Evolutionary conservation across 805 yeast species (phyloP).

Genomic region (Candida ipomoeae): DNA sequence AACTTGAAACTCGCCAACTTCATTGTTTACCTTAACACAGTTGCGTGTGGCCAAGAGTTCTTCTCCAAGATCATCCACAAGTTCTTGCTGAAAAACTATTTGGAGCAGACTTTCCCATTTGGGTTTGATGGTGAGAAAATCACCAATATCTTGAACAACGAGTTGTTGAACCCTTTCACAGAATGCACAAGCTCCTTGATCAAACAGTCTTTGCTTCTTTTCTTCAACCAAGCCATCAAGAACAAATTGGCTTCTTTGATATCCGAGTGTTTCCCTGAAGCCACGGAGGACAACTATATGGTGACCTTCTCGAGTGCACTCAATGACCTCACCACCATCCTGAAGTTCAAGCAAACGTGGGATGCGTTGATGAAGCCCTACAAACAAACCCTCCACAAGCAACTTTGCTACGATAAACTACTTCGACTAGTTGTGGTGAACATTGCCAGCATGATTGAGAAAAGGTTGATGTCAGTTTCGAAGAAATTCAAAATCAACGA

Average conservation of each 20-base stretch:
- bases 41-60: constrained; percentile 59
- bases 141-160: constrained; percentile 25
- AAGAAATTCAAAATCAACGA: constrained; percentile 62
- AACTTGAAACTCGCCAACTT: constrained; percentile 52
- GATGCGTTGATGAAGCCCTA: constrained; percentile 61
- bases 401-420: constrained; percentile 47
- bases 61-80: constrained; percentile 50
- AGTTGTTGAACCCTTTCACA: constrained; percentile 29
- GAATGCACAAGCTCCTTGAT: constrained; percentile 28
- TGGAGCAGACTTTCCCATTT: constrained; percentile 30
- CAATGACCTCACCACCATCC: constrained; percentile 33
- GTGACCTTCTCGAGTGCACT: constrained; percentile 25
- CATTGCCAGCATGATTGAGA: constrained; percentile 20
- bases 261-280: constrained; percentile 40
- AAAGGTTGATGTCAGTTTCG: constrained; percentile 61
- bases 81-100: constrained; percentile 23
- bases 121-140: constrained; percentile 35
- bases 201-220: constrained; percentile 37
- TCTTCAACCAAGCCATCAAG: constrained; percentile 48
- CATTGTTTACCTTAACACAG: constrained; percentile 66
- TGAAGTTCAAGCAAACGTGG: constrained; percentile 63
- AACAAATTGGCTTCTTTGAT: constrained; percentile 40
- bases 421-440: constrained; percentile 47
- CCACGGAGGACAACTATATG: constrained; percentile 28
- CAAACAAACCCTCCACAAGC: constrained; percentile 49